Evolutionary conservation across 2,329 filamentous ascomycete genomes (phyloP).

Genomic region (Penicillium palitans): DNA sequence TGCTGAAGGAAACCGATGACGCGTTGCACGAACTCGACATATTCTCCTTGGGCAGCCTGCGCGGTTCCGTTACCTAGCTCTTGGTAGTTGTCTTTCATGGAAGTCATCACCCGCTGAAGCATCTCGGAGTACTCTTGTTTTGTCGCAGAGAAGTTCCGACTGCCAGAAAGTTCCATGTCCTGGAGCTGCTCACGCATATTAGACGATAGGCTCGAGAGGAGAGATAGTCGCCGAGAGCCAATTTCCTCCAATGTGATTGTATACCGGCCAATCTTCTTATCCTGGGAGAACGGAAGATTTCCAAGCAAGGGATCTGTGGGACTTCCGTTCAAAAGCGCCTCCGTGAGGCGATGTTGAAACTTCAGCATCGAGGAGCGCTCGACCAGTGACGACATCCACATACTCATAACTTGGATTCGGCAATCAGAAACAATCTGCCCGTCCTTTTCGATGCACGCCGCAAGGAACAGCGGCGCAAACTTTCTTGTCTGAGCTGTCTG

Average conservation of each 20-base stretch:
- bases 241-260: slow-evolving; percentile 55
- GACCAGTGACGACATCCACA: slow-evolving; percentile 57
- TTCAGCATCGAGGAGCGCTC: slow-evolving; percentile 62
- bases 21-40: slow-evolving; percentile 62
- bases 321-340: slow-evolving; percentile 53
- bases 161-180: slow-evolving; percentile 32
- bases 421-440: slow-evolving; percentile 46
- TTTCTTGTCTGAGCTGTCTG: slow-evolving; percentile 50
- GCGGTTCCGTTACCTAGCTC: slow-evolving; percentile 47
- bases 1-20: slow-evolving; percentile 62
- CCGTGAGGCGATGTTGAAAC: slow-evolving; percentile 60
- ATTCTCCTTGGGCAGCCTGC: slow-evolving; percentile 49
- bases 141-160: slow-evolving; percentile 38
- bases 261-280: slow-evolving; percentile 41
- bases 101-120: slow-evolving; percentile 57
- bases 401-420: slow-evolving; percentile 50
- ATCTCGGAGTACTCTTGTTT: slow-evolving; percentile 52
- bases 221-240: slow-evolving; percentile 53
- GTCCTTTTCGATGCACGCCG: slow-evolving; percentile 47
- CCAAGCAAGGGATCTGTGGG: slow-evolving; percentile 50
- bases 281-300: slow-evolving; percentile 58
- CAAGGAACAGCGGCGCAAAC: slow-evolving; percentile 49
- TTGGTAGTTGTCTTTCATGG: slow-evolving; percentile 63
- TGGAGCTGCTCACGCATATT: slow-evolving; percentile 59
- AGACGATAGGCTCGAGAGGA: slow-evolving; percentile 58